Evolutionary conservation across 306 rosid species (phyloP).

Genomic region (Macrotyloma uniflorum): DNA sequence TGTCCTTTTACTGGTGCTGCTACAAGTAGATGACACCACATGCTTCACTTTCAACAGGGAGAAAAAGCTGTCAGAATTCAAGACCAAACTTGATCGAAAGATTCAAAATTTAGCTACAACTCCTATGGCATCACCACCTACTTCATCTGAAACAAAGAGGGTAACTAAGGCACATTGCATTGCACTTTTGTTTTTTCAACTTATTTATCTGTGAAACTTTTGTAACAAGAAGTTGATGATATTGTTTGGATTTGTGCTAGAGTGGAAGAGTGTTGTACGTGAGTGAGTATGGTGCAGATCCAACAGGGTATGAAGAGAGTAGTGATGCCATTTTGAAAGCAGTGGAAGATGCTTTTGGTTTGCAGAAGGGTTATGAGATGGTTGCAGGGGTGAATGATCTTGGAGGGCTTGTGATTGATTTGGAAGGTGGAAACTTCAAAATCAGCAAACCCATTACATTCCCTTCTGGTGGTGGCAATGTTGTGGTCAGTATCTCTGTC

Average conservation of each 20-base stretch:
- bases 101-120: neutral
- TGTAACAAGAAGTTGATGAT: too few species aligned
- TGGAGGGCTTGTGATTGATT: slow-evolving; percentile 68
- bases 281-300: slow-evolving; percentile 70
- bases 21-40: slow-evolving; percentile 21
- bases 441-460: slow-evolving; percentile 61
- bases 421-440: slow-evolving; percentile 65
- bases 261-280: slow-evolving; percentile 53
- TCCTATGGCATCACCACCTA: slow-evolving; percentile 7
- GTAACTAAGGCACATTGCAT: slow-evolving; percentile 41
- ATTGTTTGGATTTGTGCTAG: neutral
- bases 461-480: slow-evolving; percentile 58
- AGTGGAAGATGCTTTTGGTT: slow-evolving; percentile 52
- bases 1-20: slow-evolving; percentile 23
- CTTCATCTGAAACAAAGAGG: slow-evolving; percentile 43
- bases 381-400: slow-evolving; percentile 60
- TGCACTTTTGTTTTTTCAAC: neutral
- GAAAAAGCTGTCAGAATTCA: slow-evolving; percentile 30
- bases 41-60: slow-evolving; percentile 23
- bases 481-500: slow-evolving; percentile 49
- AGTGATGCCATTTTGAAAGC: slow-evolving; percentile 53
- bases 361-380: slow-evolving; percentile 48
- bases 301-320: slow-evolving; percentile 59
- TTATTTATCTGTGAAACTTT: neutral
- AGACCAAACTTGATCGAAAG: slow-evolving; percentile 28